Evolutionary conservation across 2,329 filamentous ascomycete species (phyloP).

Genomic region (Colletotrichum somersetense): DNA sequence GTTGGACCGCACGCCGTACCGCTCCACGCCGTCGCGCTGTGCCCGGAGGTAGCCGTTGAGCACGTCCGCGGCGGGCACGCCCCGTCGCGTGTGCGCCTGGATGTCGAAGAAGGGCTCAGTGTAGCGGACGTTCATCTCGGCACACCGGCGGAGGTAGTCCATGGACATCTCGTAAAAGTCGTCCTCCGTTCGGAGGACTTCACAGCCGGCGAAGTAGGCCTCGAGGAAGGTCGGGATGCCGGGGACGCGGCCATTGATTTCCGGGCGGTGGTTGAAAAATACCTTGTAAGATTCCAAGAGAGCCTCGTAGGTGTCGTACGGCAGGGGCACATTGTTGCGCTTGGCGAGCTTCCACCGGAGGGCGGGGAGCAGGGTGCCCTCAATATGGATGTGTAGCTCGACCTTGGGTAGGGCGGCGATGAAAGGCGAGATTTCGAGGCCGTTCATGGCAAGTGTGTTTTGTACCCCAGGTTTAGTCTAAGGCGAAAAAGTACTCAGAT

Average conservation of each 20-base stretch:
- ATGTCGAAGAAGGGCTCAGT: constrained; percentile 89
- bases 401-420: constrained; percentile 79
- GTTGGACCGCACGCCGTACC: constrained; percentile 48
- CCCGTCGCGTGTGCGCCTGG: constrained; percentile 76
- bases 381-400: constrained; percentile 85
- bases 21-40: constrained; percentile 46
- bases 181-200: constrained; percentile 71
- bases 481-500: neutral
- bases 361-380: constrained; percentile 78
- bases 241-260: constrained; percentile 51
- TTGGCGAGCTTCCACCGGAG: constrained; percentile 77
- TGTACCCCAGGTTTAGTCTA: neutral
- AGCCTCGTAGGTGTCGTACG: constrained; percentile 72
- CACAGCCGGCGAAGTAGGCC: constrained; percentile 84
- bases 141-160: constrained; percentile 76
- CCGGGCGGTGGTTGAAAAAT: constrained; percentile 53
- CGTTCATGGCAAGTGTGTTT: constrained; percentile 45
- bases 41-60: constrained; percentile 66
- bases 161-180: constrained; percentile 82
- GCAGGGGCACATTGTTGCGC: constrained; percentile 71
- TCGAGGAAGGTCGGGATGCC: constrained; percentile 68
- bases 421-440: constrained; percentile 57
- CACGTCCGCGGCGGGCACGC: constrained; percentile 72
- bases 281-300: constrained; percentile 72
- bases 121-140: constrained; percentile 75